Evolutionary conservation across 768 basidiomycete genomes (phyloP).

Genomic region (Lentinula guzmanii): DNA sequence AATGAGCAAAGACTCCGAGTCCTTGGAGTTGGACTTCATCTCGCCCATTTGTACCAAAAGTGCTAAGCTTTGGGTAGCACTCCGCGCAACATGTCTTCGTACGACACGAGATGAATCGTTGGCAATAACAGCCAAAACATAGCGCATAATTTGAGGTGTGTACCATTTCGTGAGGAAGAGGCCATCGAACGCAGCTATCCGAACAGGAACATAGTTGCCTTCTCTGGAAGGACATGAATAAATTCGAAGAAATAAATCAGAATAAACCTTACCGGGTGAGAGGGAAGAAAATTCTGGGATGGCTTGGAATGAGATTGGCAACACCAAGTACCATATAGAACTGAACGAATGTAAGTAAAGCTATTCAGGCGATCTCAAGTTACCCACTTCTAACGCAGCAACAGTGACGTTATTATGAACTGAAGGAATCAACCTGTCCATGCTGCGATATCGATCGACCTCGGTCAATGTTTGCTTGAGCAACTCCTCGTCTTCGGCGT

Average conservation of each 20-base stretch:
- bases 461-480: constrained; percentile 73
- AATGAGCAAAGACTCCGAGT: constrained; percentile 71
- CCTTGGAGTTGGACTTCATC: constrained; percentile 71
- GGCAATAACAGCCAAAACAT: constrained; percentile 81
- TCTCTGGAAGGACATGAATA: constrained; percentile 47
- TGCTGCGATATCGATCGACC: constrained; percentile 86
- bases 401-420: constrained; percentile 91
- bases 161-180: constrained; percentile 89
- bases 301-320: constrained; percentile 72
- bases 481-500: constrained; percentile 60
- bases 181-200: constrained; percentile 91
- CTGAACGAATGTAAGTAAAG: constrained; percentile 29
- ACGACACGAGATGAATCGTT: constrained; percentile 80
- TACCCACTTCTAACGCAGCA: constrained; percentile 79
- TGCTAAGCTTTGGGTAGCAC: constrained; percentile 81
- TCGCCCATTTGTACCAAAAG: constrained; percentile 87
- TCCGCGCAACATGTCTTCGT: constrained; percentile 82
- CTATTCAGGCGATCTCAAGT: background rate
- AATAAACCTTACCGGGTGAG: constrained; percentile 66
- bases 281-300: constrained; percentile 74
- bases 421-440: constrained; percentile 94
- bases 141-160: constrained; percentile 76
- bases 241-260: constrained; percentile 1
- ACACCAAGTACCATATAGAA: constrained; percentile 76
- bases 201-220: constrained; percentile 89